phyloP scores from a whole-genome alignment of 2,329 filamentous ascomycete genomes.

The Colletotrichum sp. region DNA sequence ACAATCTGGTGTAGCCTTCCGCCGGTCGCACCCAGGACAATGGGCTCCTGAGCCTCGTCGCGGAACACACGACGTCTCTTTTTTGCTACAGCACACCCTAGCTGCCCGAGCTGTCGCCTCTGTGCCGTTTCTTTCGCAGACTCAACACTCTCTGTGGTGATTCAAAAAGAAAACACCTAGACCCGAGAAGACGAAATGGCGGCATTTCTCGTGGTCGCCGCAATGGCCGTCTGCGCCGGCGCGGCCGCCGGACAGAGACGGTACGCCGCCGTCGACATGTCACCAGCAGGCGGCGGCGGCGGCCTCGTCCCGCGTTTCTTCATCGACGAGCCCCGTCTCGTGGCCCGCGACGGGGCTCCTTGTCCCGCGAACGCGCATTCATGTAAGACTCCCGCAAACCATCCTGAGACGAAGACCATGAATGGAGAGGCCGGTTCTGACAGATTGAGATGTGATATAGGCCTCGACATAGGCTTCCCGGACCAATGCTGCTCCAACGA shows the following conservation, averaged over 20 bases:
- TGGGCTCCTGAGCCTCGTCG: not conserved
- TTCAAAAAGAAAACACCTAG: not conserved
- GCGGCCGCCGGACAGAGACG: not conserved
- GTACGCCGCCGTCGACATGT: conserved; percentile 18
- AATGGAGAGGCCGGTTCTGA: not conserved
- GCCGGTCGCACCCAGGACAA: not conserved
- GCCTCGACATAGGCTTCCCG: conserved; percentile 44
- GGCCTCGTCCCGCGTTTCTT: conserved; percentile 20
- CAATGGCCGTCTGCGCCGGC: not conserved
- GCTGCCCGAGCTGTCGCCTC: not conserved
- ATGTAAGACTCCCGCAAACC: not conserved
- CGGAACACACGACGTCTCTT: not conserved
- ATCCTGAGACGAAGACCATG: not conserved
- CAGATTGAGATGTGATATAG: conserved; percentile 28
- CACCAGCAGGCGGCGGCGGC: not conserved
- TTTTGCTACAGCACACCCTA: not conserved
- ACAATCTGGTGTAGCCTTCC: not conserved
- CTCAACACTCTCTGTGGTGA: not conserved
- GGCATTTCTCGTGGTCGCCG: not conserved
- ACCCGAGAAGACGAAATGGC: not conserved
- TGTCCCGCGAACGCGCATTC: conserved; percentile 11
- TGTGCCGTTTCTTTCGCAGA: not conserved
- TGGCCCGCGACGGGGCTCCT: conserved; percentile 12
- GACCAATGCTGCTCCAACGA: conserved; percentile 48
- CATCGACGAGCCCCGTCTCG: conserved; percentile 14